These are phyloP conservation scores for Apostasia ramifera DNA, from an alignment of 106 monocot genomes.

Conservation along the genomic window DNA sequence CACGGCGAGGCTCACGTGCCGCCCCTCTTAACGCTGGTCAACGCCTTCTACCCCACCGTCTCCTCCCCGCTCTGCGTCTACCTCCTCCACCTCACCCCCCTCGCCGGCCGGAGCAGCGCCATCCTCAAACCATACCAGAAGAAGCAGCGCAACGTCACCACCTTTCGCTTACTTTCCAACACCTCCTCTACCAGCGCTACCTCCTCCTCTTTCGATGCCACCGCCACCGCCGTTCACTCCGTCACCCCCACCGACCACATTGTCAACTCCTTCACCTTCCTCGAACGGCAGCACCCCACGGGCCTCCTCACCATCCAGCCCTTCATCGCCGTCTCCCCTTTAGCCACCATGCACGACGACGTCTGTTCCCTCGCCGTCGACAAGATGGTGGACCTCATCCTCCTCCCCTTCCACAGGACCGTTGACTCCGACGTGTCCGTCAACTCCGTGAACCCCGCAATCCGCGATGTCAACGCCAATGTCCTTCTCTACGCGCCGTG, in stretches of 20 bases:
- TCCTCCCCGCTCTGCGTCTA: constrained; percentile 27
- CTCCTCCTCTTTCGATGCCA: constrained; percentile 10
- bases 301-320: constrained; percentile 42
- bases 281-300: constrained; percentile 30
- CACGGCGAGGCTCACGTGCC: constrained; percentile 36
- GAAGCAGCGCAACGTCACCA: not conserved
- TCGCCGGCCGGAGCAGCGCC: constrained; percentile 40
- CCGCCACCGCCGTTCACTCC: not conserved
- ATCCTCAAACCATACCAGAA: constrained; percentile 45
- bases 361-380: constrained; percentile 33
- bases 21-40: constrained; percentile 33
- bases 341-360: constrained; percentile 51
- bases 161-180: not conserved
- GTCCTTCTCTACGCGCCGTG: constrained; percentile 51
- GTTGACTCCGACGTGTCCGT: constrained; percentile 38
- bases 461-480: constrained; percentile 31
- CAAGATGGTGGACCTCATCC: constrained; percentile 30
- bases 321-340: constrained; percentile 36
- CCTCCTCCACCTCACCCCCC: constrained; percentile 62
- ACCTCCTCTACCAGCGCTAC: not conserved
- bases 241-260: constrained; percentile 25
- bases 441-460: constrained; percentile 19
- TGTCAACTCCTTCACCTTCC: constrained; percentile 39
- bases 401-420: constrained; percentile 46
- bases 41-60: constrained; percentile 8